Evolutionary conservation across 352 stramenopile genomes (phyloP), one percentile per base, ranked within the genome.

Genomic region (Globisporangium camurandrum): DNA sequence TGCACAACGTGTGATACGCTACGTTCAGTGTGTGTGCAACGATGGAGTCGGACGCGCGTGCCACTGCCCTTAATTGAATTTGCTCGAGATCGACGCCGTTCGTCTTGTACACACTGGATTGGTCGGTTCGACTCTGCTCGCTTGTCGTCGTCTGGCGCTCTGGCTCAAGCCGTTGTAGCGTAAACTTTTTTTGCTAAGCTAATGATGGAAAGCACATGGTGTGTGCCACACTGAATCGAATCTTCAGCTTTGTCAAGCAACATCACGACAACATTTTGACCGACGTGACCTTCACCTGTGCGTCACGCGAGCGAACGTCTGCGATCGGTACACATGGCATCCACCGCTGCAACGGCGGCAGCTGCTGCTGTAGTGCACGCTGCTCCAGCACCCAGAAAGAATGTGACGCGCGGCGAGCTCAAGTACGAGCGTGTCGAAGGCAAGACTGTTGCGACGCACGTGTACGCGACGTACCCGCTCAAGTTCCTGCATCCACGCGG

Each of bases 401-500:
- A 49, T 36, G 46, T 51, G n/a, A 60, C 56, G 48, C 43, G 28
- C 0, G 77, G 77, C 17, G 73, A 73, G 59, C 68, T 91, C 46
- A 78, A 72, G 33, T 90, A 91, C 57, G 69, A 87, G 52, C 42
- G 77, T n/a, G 80, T 88, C 36, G 66, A 74, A 22, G 74, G 74
- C 22, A 51, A 56, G 34, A 94, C 83, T 6, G 54, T 67, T 5
- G 62, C 75, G 22, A 94, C 83, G 19, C 67, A 83, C 51, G 80
- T 84, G 51, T 92, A 82, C 59, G 83, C 78, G 43, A 86, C 78
- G 53, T 94, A 94, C 38, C 83, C 83, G 46, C 63, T 94, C 59
- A 94, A 94, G 59, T 94, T 94, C 59, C 67, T 94, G 24, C 83
- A 91, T 33, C 83, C 83, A 38, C 71, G 67, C 33, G 66, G 64